Base-by-base conservation (phyloP, 768 basidiomycete genomes). In the Russula sp. region DNA sequence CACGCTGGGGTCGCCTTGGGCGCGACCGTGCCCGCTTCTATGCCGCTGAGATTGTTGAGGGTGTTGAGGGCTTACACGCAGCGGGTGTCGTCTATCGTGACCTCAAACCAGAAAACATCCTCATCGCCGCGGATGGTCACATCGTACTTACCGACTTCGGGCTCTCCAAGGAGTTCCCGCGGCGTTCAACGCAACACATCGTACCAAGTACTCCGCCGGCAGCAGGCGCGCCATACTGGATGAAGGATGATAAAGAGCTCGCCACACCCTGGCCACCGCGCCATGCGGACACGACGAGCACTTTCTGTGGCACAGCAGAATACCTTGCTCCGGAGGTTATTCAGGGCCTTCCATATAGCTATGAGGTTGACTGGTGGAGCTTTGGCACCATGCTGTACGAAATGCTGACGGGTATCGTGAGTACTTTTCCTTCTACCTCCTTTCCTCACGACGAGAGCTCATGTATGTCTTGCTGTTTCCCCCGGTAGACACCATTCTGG, bases 81-180 rank as follows among this genome's bases (percentile, higher is more conserved):
- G 87, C 89, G 5, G 96, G 96, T 44, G 94, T 99, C 71, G 94
- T 99, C 76, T 96, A 98, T 75, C 89, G 97, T 54, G 95, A 98
- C 73, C 85, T 98, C 66, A 98, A 98, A 72, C 95, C 95, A 1
- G 95, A 98, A 77, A 94, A 94, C 75, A 91, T 98, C 69, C 85
- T 99, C 59, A 95, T 99, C 68, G 91, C 91, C 55, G 84, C 84
- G 2, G 90, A 94, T 68, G 97, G 97, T 0, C 97, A 99, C 73
- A 94, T 98, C 66, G 93, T 98, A 47, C 80, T 99, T 40, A 98
- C 95, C 31, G 97, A 98, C 77, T 99, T 99, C 71, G 97, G 97
- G 31, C 79, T 94, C 20, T 94, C 91, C 35, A 95, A 94, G 69
- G 92, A 94, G 75, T 95, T 95, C 72, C 85, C 90, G 13, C 82